Base-by-base conservation (phyloP, 495 filamentous ascomycete species). In the Aspergillus taichungensis region DNA sequence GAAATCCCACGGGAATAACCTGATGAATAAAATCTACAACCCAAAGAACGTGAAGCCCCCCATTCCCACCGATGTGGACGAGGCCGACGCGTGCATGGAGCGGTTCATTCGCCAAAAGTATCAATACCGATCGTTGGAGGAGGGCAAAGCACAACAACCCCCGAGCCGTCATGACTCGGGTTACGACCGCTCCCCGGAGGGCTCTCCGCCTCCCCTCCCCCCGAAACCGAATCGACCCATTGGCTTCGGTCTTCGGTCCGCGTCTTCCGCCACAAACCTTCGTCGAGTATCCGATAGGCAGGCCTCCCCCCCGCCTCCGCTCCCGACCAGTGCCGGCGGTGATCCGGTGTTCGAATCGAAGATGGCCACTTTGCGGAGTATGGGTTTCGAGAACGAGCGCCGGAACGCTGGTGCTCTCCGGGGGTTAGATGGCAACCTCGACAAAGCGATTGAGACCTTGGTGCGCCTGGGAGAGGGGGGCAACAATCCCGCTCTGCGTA, bases 51-150 rank as follows among this genome's bases (percentile, higher is more conserved):
- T 80, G 47, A 85, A 82, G 50, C 83, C 91, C 3, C 74, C 86
- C 5, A 78, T 94, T 13, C 91, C 94, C 0, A 72, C 92, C 47
- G 92, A 94, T 61, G 77, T 79, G 33, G 94, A 98, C 64, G 88
- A 96, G 66, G 80, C 85, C 39, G 94, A 97, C 54, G 78, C 85
- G 11, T 85, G 82, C 32, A 87, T 98, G 83, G 92, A 98, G 67
- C 79, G 84, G 37, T 96, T 86, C 59, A 95, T 98, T 53, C 77
- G 91, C 36, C 80, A 89, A 50, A 98, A 98, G 67, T 98, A 98
- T 60, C 78, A 94, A 61, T 72, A 82, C 46, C 72, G 69, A 50
- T 65, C 57, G 30, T 74, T 78, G 62, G 77, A 77, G 62, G 67
- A 72, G 51, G 71, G 74, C 1, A 72, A 67, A 45, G 68, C 66